phyloP scores from a whole-genome alignment of 2,329 filamentous ascomycete genomes.

The Graphilbum ipis-grandicollis region DNA sequence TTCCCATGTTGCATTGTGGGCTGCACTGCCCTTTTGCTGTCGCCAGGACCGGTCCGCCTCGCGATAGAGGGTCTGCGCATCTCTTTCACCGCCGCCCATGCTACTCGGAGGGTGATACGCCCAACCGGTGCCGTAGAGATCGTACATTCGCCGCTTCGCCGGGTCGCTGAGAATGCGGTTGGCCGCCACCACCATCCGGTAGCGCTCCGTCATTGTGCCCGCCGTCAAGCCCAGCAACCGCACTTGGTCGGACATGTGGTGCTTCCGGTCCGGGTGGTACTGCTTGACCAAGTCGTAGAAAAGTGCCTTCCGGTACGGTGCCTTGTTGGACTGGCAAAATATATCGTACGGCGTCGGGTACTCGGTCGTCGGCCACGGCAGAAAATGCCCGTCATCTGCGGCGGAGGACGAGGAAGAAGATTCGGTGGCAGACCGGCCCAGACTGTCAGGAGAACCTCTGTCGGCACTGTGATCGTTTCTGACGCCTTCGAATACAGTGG shows the following conservation, averaged over 20 bases:
- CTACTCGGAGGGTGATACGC: slow-evolving; percentile 27
- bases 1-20: slow-evolving; percentile 84
- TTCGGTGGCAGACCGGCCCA: no score
- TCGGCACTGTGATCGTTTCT: no score
- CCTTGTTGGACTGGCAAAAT: slow-evolving; percentile 37
- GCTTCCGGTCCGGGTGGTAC: slow-evolving; percentile 71
- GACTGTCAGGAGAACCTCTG: no score
- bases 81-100: slow-evolving; percentile 24
- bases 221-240: slow-evolving; percentile 32
- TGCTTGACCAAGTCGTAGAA: slow-evolving; percentile 90
- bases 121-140: slow-evolving; percentile 72
- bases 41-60: slow-evolving; percentile 31
- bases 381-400: not conserved
- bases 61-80: slow-evolving; percentile 23
- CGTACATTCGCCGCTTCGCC: slow-evolving; percentile 62
- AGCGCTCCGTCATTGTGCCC: slow-evolving; percentile 62
- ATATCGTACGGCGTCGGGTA: slow-evolving; percentile 82
- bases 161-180: slow-evolving; percentile 79
- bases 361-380: slow-evolving; percentile 26
- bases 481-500: no score
- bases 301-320: slow-evolving; percentile 62
- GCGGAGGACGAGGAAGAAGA: not conserved
- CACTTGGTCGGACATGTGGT: slow-evolving; percentile 10
- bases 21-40: slow-evolving; percentile 26
- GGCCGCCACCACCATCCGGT: slow-evolving; percentile 73